Base-by-base conservation (phyloP, 768 basidiomycete species). In the Cystofilobasidium ferigula region DNA sequence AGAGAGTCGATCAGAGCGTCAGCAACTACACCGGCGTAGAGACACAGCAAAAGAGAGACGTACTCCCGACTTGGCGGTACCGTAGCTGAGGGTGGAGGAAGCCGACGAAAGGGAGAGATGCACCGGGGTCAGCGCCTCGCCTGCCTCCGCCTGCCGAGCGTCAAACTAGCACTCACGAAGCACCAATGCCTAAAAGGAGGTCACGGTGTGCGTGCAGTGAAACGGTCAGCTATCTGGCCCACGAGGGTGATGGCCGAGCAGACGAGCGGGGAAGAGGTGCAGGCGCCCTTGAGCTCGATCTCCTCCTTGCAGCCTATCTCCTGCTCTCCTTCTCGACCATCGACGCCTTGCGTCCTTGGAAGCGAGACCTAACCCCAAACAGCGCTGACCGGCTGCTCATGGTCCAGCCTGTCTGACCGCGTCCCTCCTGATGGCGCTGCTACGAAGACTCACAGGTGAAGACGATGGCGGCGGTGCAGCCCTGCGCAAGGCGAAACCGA, bases 361-460 rank as follows among this genome's bases (percentile, higher is more conserved):
- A 5, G 16, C n/a, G n/a, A n/a, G n/a, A n/a, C n/a, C n/a, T n/a
- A n/a, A n/a, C n/a, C n/a, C n/a, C n/a, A n/a, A n/a, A n/a, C n/a
- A n/a, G n/a, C n/a, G n/a, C n/a, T n/a, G n/a, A n/a, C n/a, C n/a
- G n/a, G n/a, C n/a, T n/a, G n/a, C n/a, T n/a, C n/a, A n/a, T n/a
- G n/a, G n/a, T n/a, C n/a, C n/a, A n/a, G n/a, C n/a, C n/a, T n/a
- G n/a, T n/a, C n/a, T n/a, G n/a, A n/a, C n/a, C n/a, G n/a, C n/a
- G n/a, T n/a, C n/a, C n/a, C n/a, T n/a, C n/a, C n/a, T n/a, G n/a
- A n/a, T n/a, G n/a, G n/a, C n/a, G n/a, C n/a, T n/a, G n/a, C n/a
- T n/a, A n/a, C n/a, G n/a, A n/a, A n/a, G n/a, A 77, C 89, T 81
- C 73, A 93, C 94, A 93, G 72, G 93, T 95, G 79, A 99, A 95